Percentiles rank a stretch among this genome's conserved stretches.
Evolutionary conservation across 1,284 basidiomycete genomes (phyloP).

Genomic region (Butyriboletus appendiculatus): DNA sequence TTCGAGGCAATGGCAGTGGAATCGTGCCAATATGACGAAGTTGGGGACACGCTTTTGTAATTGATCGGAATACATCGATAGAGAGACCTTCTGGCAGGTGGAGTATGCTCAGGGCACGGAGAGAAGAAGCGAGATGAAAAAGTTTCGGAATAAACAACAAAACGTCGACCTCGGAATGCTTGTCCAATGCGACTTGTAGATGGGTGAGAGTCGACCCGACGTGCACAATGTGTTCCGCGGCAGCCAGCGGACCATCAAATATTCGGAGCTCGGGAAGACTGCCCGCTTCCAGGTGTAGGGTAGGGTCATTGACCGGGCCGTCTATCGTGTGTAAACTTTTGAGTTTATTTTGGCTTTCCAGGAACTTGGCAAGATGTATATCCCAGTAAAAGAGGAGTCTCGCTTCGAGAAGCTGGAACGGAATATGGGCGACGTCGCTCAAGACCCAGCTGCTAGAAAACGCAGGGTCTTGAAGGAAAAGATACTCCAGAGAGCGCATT

Average conservation of each 20-base stretch:
- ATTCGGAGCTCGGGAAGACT: slow-evolving; percentile 32
- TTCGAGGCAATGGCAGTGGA: slow-evolving; percentile 32
- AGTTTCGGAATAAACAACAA: slow-evolving; percentile 31
- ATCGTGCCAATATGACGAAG: slow-evolving; percentile 36
- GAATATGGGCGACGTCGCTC: slow-evolving; percentile 30
- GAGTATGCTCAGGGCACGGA: slow-evolving; percentile 35
- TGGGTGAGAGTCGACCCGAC: slow-evolving; percentile 31
- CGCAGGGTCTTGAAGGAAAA: slow-evolving; percentile 33
- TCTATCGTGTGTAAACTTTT: slow-evolving; percentile 28
- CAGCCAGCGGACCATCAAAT: slow-evolving; percentile 31
- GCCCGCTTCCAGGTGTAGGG: slow-evolving; percentile 28
- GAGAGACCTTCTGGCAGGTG: slow-evolving; percentile 33
- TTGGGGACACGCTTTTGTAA: slow-evolving; percentile 33
- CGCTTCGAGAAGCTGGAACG: slow-evolving; percentile 36
- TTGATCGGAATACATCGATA: slow-evolving; percentile 31
- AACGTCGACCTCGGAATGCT: slow-evolving; percentile 24
- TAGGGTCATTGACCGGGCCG: slow-evolving; percentile 27
- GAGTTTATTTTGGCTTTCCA: slow-evolving; percentile 37
- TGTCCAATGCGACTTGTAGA: slow-evolving; percentile 28
- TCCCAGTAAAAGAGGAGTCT: slow-evolving; percentile 31
- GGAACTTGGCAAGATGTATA: slow-evolving; percentile 31
- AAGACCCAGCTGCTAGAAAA: slow-evolving; percentile 30
- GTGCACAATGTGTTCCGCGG: slow-evolving; percentile 29
- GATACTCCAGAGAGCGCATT: slow-evolving; percentile 30
- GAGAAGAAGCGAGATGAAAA: slow-evolving; percentile 26